Evolutionary conservation across 2,329 filamentous ascomycete species (phyloP), one percentile per base, ranked within the genome.

Genomic region (Teratosphaeria destructans): DNA sequence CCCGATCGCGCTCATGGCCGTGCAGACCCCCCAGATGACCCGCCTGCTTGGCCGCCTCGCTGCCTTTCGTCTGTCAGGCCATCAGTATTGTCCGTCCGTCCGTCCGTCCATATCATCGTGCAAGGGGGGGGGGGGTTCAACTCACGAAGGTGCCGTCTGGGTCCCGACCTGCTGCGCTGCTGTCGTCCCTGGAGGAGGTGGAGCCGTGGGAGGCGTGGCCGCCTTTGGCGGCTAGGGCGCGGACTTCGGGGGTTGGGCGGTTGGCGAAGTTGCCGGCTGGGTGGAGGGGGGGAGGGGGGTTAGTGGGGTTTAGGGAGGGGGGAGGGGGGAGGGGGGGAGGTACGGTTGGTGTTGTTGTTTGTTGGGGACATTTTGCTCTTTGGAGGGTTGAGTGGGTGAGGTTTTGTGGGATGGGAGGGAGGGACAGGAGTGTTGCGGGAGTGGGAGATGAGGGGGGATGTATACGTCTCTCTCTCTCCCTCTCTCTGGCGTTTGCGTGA

Each of bases 181-280:
- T 66, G 55, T 68, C 66, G 52, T 47, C 14, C 43, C 19, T n/a
- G 16, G 43, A 14, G 19, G 43, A 16, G 43, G 43, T 3, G 16
- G 39, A 16, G 71, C 73, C 62, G 67, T 67, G 55, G 35, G 19
- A 49, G 37, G 55, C 59, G 26, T 60, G 54, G 32, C 59, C 59
- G 47, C 59, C 59, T 35, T n/a, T 55, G 29, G 56, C 26, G 23
- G 59, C 59, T 10, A 58, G 58, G 47, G 57, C 56, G 53, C 67
- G 69, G 58, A 81, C 77, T 63, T 81, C 75, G 52, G 79, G 77
- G 57, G 75, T 78, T 60, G 78, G 73, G 47, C 77, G 76, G 71
- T 81, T 81, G 72, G 78, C 78, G 63, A 81, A 81, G 73, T 81
- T 81, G 60, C 72, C 74, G 37, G 78, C 32, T 35, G 19, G 35